Base-by-base conservation (phyloP, 106 monocot species). In the Dactylorhiza incarnata region DNA sequence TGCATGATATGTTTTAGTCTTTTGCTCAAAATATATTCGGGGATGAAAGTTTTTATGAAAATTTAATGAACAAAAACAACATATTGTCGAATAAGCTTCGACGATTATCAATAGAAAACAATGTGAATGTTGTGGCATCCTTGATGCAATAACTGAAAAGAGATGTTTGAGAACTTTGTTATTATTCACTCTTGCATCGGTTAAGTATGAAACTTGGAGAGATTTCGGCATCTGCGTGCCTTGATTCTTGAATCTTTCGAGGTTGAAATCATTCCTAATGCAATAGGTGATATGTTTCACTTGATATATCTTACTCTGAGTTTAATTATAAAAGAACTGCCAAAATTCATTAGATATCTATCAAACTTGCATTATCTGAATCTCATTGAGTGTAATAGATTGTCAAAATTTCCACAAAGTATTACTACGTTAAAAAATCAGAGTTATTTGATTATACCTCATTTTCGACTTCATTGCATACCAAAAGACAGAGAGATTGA, bases 221-320 rank as follows among this genome's bases (percentile, higher is more conserved):
- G 47, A 49, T 45, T 89, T 15, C 0, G 10, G 17, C 48, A 46
- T 54, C 63, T 86, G 14, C 71, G 83, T 10, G 81, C 84, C 2
- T 22, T 89, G 49, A 59, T 74, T 16, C 66, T 89, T 8, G 49
- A 49, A 14, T 24, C 50, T 43, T 52, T 69, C 9, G 44, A 72
- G 0, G 61, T 86, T 25, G 20, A 68, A 11, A 77, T 2, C 3
- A 45, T 89, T 62, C 75, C 85, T 23, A 55, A 65, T 37, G 68
- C 53, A n/a, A 67, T 89, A 9, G 79, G 77, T 20, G 51, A 81
- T 46, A 66, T 89, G n/a, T 10, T 83, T 6, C 86, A 83, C 44
- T 48, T 89, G 22, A 71, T 79, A 10, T 75, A 76, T 13, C 56
- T 86, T 7, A 69, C 76, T 72, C 55, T 89, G 19, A 24, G 25